phyloP scores from a whole-genome alignment of 1,284 basidiomycete genomes.

The Moniliophthora roreri region DNA sequence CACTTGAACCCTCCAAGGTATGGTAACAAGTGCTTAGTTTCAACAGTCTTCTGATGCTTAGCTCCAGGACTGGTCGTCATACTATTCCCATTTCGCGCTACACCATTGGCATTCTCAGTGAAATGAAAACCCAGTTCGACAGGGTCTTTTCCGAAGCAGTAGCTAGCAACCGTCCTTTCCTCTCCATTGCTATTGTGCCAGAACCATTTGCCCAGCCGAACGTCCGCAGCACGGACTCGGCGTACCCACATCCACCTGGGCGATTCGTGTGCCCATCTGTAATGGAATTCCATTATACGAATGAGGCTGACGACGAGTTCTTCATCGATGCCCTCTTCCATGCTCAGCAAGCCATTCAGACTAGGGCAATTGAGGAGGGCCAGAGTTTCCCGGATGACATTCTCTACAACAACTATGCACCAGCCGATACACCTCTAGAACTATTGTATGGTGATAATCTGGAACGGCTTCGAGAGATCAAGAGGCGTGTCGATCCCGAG shows the following conservation, averaged over 20 bases:
- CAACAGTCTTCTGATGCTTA: too few species aligned
- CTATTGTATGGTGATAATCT: slow-evolving; percentile 2
- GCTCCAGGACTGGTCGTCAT: background rate
- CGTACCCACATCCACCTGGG: background rate
- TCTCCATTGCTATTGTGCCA: background rate
- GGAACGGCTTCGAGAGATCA: background rate
- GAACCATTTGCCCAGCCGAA: background rate
- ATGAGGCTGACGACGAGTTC: background rate
- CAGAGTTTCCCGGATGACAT: background rate
- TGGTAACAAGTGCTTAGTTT: too few species aligned
- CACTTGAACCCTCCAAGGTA: too few species aligned
- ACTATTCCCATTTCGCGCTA: background rate
- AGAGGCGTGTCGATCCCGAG: background rate
- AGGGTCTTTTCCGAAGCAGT: background rate
- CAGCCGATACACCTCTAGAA: slow-evolving; percentile 2
- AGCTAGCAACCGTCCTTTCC: background rate
- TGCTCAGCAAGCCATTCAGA: background rate
- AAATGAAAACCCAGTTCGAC: background rate
- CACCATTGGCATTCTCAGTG: background rate
- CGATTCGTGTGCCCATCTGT: background rate
- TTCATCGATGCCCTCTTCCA: background rate
- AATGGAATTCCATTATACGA: background rate
- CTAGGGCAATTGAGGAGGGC: background rate
- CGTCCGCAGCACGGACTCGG: background rate
- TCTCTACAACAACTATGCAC: background rate